Evolutionary conservation across 116 monocot species (phyloP), one percentile per base, ranked within the genome.

Genomic region (Thalassia testudinum): DNA sequence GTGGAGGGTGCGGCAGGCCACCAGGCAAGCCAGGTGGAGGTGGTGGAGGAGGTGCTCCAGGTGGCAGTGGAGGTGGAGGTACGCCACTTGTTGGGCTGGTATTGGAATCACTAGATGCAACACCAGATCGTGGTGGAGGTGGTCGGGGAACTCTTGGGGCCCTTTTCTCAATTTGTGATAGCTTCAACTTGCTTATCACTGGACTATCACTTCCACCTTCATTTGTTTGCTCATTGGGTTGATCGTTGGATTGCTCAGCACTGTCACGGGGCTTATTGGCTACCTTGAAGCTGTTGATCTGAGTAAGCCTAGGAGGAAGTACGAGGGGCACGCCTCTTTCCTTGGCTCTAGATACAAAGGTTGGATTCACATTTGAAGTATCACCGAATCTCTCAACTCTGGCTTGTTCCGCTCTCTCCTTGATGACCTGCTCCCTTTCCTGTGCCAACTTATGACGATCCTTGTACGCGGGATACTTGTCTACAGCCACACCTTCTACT

Each of bases 381-480:
- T 64, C 63, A 18, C 72, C 58, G 54, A 92, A 92, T 61, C 73
- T 77, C 42, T 80, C 70, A 16, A 60, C 79, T 71, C 92, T 69
- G 4, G 87, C 92, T 68, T 83, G 80, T 27, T 83, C 75, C 20
- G 86, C 92, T 43, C 75, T 86, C 75, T 86, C 73, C 62, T 92
- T 92, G 67, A 86, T 75, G 3, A 53, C 68, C 62, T 82, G 83
- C 77, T 92, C 92, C 49, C 87, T 57, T 48, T 92, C 92, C 27
- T 80, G 13, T 1, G 92, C 92, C 37, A 92, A 68, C 59, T 86
- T 92, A 54, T 92, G 87, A 44, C 92, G 59, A 53, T 92, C 87
- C 53, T 83, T 92, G 61, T 81, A 92, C 24, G 83, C 77, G 15
- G 92, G 92, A 50, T 86, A 92, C 66, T 86, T 92, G 2, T 83